Evolutionary conservation across 2,329 filamentous ascomycete genomes (phyloP).

Genomic region (Pseudocercospora crystallina): DNA sequence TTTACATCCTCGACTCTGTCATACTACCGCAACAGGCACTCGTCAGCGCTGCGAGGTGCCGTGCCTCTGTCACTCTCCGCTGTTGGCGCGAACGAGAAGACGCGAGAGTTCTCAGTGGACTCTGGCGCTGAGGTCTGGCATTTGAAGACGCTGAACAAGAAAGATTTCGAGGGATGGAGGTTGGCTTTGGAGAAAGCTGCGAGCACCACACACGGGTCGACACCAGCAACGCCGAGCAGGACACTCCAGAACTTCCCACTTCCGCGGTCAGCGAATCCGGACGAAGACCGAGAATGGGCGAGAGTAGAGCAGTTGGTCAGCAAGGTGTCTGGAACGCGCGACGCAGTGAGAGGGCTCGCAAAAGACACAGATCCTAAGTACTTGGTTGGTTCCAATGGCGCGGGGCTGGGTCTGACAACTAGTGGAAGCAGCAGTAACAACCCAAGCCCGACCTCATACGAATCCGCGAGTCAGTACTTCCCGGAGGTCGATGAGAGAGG

Average conservation of each 20-base stretch:
- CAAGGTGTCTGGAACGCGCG: slow-evolving; percentile 80
- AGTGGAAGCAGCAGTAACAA: slow-evolving; percentile 32
- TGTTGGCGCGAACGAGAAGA: slow-evolving; percentile 82
- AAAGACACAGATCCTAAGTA: slow-evolving; percentile 76
- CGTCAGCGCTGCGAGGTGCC: slow-evolving; percentile 84
- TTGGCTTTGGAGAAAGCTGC: slow-evolving; percentile 76
- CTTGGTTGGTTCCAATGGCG: slow-evolving; percentile 36
- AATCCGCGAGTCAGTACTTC: slow-evolving; percentile 47
- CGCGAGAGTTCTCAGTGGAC: slow-evolving; percentile 91
- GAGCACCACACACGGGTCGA: slow-evolving; percentile 19
- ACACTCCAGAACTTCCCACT: slow-evolving; percentile 15
- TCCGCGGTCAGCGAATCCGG: slow-evolving; percentile 32
- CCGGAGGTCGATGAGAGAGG: slow-evolving; percentile 30
- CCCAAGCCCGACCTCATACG: slow-evolving; percentile 38
- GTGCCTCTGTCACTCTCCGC: slow-evolving; percentile 90
- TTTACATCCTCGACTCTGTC: slow-evolving; percentile 92
- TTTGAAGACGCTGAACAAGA: slow-evolving; percentile 74
- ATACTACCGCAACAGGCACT: slow-evolving; percentile 93
- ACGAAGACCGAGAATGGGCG: slow-evolving; percentile 82
- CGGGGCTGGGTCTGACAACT: slow-evolving; percentile 33
- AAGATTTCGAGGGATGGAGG: slow-evolving; percentile 87
- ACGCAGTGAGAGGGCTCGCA: slow-evolving; percentile 81
- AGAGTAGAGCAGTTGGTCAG: slow-evolving; percentile 83
- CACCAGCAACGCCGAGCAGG: slow-evolving; percentile 32
- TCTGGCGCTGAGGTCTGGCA: slow-evolving; percentile 98